These are phyloP conservation scores for Penicillium concentricum DNA, from an alignment of 2,329 filamentous ascomycete genomes.

Conservation along the genomic window DNA sequence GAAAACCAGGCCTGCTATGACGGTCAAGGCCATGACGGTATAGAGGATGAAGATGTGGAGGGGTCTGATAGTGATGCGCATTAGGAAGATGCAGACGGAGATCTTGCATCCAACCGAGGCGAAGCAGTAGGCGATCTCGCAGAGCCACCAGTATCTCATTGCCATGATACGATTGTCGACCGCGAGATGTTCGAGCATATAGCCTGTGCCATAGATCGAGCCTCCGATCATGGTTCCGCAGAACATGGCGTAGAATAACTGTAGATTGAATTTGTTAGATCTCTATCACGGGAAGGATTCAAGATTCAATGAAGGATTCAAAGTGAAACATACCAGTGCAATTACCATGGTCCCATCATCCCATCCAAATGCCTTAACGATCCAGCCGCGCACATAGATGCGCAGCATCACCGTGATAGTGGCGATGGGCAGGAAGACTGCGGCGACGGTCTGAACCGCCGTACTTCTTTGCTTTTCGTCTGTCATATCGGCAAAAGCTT, in stretches of 20 bases:
- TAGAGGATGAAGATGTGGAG: constrained; percentile 51
- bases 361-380: constrained; percentile 35
- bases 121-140: constrained; percentile 53
- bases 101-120: constrained; percentile 51
- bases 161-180: constrained; percentile 21
- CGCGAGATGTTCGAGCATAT: constrained; percentile 17
- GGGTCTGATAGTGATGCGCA: constrained; percentile 50
- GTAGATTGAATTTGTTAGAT: background rate
- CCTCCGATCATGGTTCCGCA: constrained; percentile 33
- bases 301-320: background rate
- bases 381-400: constrained; percentile 31
- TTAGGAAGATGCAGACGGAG: constrained; percentile 53
- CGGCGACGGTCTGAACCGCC: constrained; percentile 27
- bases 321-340: constrained; percentile 22
- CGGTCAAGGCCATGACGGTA: constrained; percentile 45
- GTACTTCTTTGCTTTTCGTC: constrained; percentile 23
- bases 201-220: constrained; percentile 30
- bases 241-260: constrained; percentile 32
- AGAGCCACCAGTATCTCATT: constrained; percentile 50
- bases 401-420: constrained; percentile 29
- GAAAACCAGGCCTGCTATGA: constrained; percentile 48
- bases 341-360: constrained; percentile 35
- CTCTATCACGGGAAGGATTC: background rate
- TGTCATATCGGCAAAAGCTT: constrained; percentile 7
- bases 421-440: constrained; percentile 30